Base-by-base conservation (phyloP, 306 rosid species). In the Castanea crenata region DNA sequence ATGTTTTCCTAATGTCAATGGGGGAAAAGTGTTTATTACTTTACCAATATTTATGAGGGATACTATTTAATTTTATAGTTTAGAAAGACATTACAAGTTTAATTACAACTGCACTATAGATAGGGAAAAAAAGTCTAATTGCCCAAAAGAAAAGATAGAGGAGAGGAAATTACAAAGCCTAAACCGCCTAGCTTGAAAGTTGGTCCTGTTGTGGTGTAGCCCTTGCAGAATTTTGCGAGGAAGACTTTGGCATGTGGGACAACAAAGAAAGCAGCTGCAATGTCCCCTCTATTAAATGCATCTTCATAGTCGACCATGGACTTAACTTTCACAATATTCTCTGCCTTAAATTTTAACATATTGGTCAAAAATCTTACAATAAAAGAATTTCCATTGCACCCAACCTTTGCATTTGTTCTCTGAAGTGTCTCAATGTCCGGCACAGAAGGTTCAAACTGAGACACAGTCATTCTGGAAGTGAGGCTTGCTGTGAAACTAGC, bases 191-290 rank as follows among this genome's bases (percentile, higher is more conserved):
- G 89, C 67, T 67, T 83, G 80, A 78, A 77, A 49, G 80, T 64
- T 29, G 83, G 75, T 14, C 86, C 90, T 63, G 90, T 76, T 57
- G 31, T 82, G 54, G 44, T 61, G 71, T 73, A 74, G 55, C 90
- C 93, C 15, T 65, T 72, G 78, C 96, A 82, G 78, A 90, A 81
- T 69, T 69, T 85, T 56, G 93, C 81, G 9, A 90, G 88, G 81
- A 92, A 92, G 59, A 89, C 91, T 71, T 88, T 81, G 6, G 92
- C 89, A 51, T 90, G 92, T n/a, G 97, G 93, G 0, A 58, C 74
- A 41, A 83, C 81, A 54, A 92, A 88, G 92, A 92, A 90, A 76
- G 93, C 95, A 0, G 95, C 95, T 72, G 65, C 71, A 41, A 90
- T 90, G 0, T 82, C 78, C n/a, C 85, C 85, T 20, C 57, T 86